Evolutionary conservation across 176 grass and related monocot genomes (phyloP).

Genomic region (Alloteropsis semialata): DNA sequence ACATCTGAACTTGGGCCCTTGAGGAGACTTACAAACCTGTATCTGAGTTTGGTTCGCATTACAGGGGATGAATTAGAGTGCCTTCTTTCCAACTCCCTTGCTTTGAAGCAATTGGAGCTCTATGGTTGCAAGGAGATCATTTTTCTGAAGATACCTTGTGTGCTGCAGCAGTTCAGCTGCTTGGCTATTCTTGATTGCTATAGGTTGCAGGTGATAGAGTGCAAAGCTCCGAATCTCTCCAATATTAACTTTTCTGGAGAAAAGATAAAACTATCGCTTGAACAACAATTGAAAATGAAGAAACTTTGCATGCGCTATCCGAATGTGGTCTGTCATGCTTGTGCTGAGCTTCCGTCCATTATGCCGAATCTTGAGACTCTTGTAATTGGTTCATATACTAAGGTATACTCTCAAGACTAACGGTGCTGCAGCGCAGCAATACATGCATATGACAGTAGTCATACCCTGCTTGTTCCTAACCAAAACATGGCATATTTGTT

Average conservation of each 20-base stretch:
- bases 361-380: constrained; percentile 31
- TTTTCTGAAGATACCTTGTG: background rate
- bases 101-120: background rate
- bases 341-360: background rate
- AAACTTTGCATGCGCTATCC: background rate
- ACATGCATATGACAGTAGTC: background rate
- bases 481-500: background rate
- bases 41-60: background rate
- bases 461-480: background rate
- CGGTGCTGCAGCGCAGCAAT: background rate
- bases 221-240: background rate
- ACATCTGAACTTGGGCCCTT: background rate
- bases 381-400: accelerated
- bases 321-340: background rate
- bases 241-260: background rate
- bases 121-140: background rate
- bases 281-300: background rate
- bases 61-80: background rate
- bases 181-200: background rate
- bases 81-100: background rate
- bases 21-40: background rate
- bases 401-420: constrained; percentile 2
- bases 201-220: background rate
- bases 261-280: background rate
- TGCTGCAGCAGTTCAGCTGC: background rate